Conservation (phyloP, 306 rosid species). For the Betula pendula region DNA sequence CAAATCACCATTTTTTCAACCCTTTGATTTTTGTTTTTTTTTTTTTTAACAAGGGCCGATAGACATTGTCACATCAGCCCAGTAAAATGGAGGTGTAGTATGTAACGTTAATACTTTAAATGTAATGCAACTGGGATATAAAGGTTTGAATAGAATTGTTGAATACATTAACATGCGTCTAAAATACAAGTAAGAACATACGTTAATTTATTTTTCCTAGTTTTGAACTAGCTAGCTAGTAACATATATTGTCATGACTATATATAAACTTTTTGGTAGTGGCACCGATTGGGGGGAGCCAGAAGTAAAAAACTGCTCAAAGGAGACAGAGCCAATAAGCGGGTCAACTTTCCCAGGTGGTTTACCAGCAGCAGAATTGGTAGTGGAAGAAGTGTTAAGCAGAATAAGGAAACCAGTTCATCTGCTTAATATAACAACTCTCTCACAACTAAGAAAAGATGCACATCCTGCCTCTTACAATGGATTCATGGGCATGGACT, state of each 20-base stretch:
- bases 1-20: too few relatives aligned
- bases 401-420: constrained; percentile 44
- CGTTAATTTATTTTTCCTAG: too few relatives aligned
- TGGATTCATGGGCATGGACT: constrained; percentile 59
- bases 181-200: too few relatives aligned
- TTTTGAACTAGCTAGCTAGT: not conserved
- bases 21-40: too few relatives aligned
- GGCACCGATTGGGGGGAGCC: constrained; percentile 54
- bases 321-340: constrained; percentile 51
- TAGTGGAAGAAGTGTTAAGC: constrained; percentile 41
- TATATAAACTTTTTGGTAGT: constrained; percentile 25
- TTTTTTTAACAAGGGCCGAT: too few relatives aligned
- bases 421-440: constrained; percentile 58
- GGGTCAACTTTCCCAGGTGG: constrained; percentile 53
- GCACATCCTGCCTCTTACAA: constrained; percentile 62
- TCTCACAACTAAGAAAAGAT: constrained; percentile 75
- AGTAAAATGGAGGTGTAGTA: too few relatives aligned
- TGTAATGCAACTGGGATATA: too few relatives aligned
- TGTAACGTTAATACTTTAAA: too few relatives aligned
- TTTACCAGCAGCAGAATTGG: constrained; percentile 40
- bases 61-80: too few relatives aligned
- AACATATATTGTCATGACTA: not conserved
- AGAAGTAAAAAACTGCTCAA: constrained; percentile 47
- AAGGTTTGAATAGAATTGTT: too few relatives aligned
- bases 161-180: too few relatives aligned